Evolutionary conservation across 2,329 filamentous ascomycete species (phyloP).

Genomic region (Fusarium poae): DNA sequence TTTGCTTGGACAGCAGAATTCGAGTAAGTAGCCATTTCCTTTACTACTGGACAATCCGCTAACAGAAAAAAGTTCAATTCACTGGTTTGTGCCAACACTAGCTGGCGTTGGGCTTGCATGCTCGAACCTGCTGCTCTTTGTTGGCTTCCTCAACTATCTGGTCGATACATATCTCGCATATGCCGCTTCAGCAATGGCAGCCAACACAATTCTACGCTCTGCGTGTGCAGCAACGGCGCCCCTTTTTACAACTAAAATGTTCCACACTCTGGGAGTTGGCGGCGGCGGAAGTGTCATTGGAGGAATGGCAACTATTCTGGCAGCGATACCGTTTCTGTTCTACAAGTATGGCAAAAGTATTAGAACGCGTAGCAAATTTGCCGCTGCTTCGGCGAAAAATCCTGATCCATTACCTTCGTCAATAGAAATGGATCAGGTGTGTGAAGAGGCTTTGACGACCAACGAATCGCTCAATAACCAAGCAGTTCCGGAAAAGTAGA

Average conservation of each 20-base stretch:
- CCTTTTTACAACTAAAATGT: slow-evolving; percentile 22
- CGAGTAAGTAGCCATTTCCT: no score
- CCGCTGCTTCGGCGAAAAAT: not conserved
- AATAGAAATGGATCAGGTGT: no score
- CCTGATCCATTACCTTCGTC: no score
- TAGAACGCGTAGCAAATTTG: slow-evolving; percentile 19
- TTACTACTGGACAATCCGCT: no score
- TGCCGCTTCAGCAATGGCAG: slow-evolving; percentile 19
- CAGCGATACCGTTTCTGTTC: slow-evolving; percentile 25
- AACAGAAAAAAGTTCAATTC: no score
- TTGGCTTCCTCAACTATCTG: slow-evolving; percentile 18
- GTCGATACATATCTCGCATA: slow-evolving; percentile 25
- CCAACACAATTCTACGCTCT: slow-evolving; percentile 20
- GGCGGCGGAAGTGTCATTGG: slow-evolving; percentile 7
- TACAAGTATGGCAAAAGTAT: slow-evolving; percentile 21
- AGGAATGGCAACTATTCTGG: slow-evolving; percentile 4
- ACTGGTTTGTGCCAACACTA: no score
- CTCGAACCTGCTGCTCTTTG: no score
- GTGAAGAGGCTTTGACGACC: no score
- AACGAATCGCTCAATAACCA: no score
- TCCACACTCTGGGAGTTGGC: slow-evolving; percentile 9
- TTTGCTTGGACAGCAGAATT: slow-evolving; percentile 65
- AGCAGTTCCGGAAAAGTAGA: no score
- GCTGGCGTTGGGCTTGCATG: no score
- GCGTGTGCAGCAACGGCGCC: slow-evolving; percentile 16